Conservation (phyloP, 257 asterid species). For the Solanum peruvianum region DNA sequence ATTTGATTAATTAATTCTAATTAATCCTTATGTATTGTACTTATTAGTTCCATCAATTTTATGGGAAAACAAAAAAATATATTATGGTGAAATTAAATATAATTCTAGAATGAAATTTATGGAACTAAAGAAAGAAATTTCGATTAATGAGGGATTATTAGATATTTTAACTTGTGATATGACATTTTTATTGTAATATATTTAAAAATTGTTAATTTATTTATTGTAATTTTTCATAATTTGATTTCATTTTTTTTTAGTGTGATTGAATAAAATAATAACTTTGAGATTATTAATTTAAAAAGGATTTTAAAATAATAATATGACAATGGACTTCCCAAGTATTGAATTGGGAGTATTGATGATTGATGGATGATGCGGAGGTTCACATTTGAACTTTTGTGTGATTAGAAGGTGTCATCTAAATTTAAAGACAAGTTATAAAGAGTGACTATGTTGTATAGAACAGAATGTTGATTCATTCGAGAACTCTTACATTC, state of each 20-base stretch:
- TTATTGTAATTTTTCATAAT: background rate
- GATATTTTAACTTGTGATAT: background rate
- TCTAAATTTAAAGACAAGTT: background rate
- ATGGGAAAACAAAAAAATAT: background rate
- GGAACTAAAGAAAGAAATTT: background rate
- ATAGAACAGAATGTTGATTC: background rate
- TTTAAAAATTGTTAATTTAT: background rate
- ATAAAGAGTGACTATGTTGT: background rate
- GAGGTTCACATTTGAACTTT: background rate
- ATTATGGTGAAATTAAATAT: background rate
- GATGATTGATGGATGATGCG: background rate
- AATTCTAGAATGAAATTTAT: background rate
- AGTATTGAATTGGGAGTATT: background rate
- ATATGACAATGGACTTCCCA: background rate
- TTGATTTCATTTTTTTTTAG: background rate
- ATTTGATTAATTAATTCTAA: background rate
- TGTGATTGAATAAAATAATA: background rate
- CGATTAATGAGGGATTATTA: background rate
- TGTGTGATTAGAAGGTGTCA: background rate
- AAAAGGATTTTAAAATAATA: background rate
- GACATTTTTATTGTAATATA: background rate
- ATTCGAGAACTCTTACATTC: background rate
- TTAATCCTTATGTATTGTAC: background rate
- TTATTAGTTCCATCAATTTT: background rate
- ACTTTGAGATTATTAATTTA: background rate